Evolutionary conservation across 2,329 filamentous ascomycete genomes (phyloP), one percentile per base, ranked within the genome.

Genomic region (Fusarium burgessii): DNA sequence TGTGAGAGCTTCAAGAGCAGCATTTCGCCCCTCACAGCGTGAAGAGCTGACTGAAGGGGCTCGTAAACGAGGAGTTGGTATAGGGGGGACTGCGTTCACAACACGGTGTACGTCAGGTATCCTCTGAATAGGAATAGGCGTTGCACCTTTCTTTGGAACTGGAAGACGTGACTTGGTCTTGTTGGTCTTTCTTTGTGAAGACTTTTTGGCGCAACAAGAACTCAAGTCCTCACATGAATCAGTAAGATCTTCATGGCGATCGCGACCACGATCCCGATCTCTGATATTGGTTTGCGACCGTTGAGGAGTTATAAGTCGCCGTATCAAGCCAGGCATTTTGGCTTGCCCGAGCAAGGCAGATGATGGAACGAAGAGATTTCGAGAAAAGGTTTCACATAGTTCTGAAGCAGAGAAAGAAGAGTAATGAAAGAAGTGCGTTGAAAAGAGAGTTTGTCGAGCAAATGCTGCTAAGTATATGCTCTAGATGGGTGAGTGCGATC

Each of bases 11-110:
- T 78, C 77, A 51, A 68, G 66, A 40, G 75, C 75, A 57, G 77
- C 77, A 55, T 65, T 76, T 71, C 81, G 78, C 69, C 77, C 79
- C 42, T 85, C 81, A 60, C 77, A 82, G 68, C 81, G 84, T 74
- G 86, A 82, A 76, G 85, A 86, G 69, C 81, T 84, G 47, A 79
- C 55, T 3, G 72, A 79, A 27, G 84, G 82, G 20, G 83, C 83
- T 62, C 80, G 77, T 46, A 80, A 78, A 15, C 78, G 80, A 52
- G 78, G 78, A 56, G 73, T 78, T n/a, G 80, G 80, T 20, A 82
- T 74, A 47, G 81, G 78, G 51, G 84, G 81, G 27, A 82, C 62
- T 42, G 82, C 78, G 27, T 77, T 77, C 35, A 80, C 74, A 60
- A 82, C 80, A 66, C 79, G 79, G 72, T 83, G 80, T 57, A 82